These are phyloP conservation scores for Plantago ovata DNA, from an alignment of 257 asterid species.

Conservation along the genomic window DNA sequence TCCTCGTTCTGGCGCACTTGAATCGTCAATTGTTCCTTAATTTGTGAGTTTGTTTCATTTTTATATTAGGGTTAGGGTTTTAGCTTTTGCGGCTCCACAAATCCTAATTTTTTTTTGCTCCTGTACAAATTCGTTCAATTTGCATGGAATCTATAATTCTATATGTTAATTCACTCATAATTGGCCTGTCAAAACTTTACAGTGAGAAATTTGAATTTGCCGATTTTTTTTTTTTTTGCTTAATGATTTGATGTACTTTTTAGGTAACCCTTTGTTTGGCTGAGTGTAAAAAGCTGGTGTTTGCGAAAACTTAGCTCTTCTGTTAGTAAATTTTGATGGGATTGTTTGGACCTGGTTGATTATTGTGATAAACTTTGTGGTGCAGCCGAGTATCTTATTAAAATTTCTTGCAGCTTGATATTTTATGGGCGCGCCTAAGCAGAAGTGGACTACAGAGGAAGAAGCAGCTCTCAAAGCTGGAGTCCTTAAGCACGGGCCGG, in stretches of 20 bases:
- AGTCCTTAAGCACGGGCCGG: slow-evolving; percentile 64
- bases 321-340: neutral
- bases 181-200: neutral
- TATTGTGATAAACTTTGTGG: neutral
- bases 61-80: slow-evolving; percentile 25
- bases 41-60: neutral
- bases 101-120: neutral
- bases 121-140: neutral
- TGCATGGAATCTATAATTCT: neutral
- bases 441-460: slow-evolving; percentile 79
- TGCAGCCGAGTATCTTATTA: neutral
- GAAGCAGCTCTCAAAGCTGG: slow-evolving; percentile 85
- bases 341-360: neutral
- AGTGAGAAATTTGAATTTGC: neutral
- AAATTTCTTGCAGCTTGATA: neutral
- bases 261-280: no score
- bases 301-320: neutral
- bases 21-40: neutral
- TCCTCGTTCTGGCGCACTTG: neutral
- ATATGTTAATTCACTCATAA: neutral
- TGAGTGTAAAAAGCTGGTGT: neutral
- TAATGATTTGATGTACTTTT: neutral
- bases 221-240: neutral
- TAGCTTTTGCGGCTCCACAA: neutral
- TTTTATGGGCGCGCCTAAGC: slow-evolving; percentile 74